Conservation (phyloP, 2,329 filamentous ascomycete genomes). For the Penicillium sp. region DNA sequence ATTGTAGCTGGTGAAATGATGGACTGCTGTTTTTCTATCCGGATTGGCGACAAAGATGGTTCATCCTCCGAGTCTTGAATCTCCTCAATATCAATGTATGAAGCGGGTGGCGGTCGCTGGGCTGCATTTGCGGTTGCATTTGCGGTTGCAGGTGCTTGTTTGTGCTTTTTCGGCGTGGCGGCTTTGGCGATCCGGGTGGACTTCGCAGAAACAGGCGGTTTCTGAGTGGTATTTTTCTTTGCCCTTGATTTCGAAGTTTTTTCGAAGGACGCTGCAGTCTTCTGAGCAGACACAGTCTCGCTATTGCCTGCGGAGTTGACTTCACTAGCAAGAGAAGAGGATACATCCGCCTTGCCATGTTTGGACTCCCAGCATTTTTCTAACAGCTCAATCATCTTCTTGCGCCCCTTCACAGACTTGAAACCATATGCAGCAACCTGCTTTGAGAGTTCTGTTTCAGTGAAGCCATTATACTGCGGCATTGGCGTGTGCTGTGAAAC, state of each 20-base stretch:
- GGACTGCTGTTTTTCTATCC: slow-evolving; percentile 17
- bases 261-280: background rate
- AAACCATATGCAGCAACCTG: slow-evolving; percentile 63
- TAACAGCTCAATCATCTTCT: slow-evolving; percentile 63
- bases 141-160: background rate
- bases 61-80: slow-evolving; percentile 37
- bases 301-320: background rate
- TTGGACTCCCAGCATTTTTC: slow-evolving; percentile 66
- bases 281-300: too few species aligned
- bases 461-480: slow-evolving; percentile 58
- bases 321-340: background rate
- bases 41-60: slow-evolving; percentile 24
- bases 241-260: slow-evolving; percentile 6
- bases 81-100: slow-evolving; percentile 29
- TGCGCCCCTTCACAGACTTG: slow-evolving; percentile 62
- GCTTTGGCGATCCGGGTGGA: background rate
- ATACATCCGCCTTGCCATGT: slow-evolving; percentile 26
- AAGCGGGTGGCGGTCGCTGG: slow-evolving; percentile 5
- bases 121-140: background rate
- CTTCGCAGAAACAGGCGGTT: background rate
- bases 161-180: background rate
- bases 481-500: slow-evolving; percentile 19
- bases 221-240: slow-evolving; percentile 7
- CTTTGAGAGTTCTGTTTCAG: slow-evolving; percentile 57
- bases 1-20: slow-evolving; percentile 4